A percentile compares a stretch with the other conserved stretches of the same genome.
phyloP scores from a whole-genome alignment of 257 asterid genomes.

The Nicotiana benthamiana region DNA sequence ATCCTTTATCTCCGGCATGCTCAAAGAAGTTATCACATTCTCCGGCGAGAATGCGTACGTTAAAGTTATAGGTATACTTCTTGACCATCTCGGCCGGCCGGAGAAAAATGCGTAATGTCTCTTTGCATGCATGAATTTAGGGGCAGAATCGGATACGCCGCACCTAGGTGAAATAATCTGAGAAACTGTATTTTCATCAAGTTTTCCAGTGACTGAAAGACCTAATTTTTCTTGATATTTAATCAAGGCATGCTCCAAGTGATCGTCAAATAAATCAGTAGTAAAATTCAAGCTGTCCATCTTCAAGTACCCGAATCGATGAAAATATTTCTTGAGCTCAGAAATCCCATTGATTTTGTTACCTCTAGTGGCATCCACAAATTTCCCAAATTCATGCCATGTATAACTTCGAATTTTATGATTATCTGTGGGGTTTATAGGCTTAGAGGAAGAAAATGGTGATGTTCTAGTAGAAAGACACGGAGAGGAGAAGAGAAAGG shows the following conservation, averaged over 20 bases:
- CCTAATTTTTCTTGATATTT: conserved; percentile 47
- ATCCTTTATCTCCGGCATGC: conserved; percentile 19
- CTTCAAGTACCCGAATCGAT: conserved; percentile 48
- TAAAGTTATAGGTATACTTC: conserved; percentile 51
- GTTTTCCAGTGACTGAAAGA: conserved; percentile 34
- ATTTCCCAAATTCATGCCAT: conserved; percentile 42
- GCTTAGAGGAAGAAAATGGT: conserved; percentile 13
- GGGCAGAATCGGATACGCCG: conserved; percentile 42
- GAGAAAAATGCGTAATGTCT: conserved; percentile 41
- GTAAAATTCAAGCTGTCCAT: conserved; percentile 8
- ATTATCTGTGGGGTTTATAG: background rate
- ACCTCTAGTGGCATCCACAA: conserved; percentile 37
- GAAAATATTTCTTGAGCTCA: conserved; percentile 51
- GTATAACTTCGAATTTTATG: background rate
- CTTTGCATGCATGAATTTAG: conserved; percentile 3
- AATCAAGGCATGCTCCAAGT: conserved; percentile 38
- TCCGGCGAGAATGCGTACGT: conserved; percentile 54
- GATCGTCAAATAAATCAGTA: conserved; percentile 42
- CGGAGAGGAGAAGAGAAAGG: conserved; percentile 20
- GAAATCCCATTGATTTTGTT: conserved; percentile 37
- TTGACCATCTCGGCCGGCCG: conserved; percentile 57
- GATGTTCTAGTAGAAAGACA: conserved; percentile 29
- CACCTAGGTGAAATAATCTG: conserved; percentile 59
- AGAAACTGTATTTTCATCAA: conserved; percentile 34
- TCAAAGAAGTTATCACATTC: conserved; percentile 22